Evolutionary conservation across 208 protist genomes (phyloP).

Genomic region (Leptomonas pyrrhocoris): DNA sequence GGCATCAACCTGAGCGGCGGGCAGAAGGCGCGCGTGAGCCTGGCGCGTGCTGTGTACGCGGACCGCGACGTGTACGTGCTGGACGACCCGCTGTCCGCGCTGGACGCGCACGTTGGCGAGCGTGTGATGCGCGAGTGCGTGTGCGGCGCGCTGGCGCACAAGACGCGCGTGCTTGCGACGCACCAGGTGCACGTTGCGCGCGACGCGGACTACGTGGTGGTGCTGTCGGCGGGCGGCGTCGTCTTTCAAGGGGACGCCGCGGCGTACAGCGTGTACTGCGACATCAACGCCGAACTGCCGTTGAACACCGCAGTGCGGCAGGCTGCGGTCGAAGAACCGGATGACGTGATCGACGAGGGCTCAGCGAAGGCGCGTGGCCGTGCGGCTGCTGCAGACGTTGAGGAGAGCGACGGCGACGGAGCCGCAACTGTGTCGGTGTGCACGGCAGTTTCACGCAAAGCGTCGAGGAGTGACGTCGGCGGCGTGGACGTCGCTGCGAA

Average conservation of each 20-base stretch:
- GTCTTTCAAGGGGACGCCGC: slow-evolving; percentile 35
- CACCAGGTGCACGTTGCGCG: slow-evolving; percentile 89
- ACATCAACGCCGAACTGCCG: not conserved
- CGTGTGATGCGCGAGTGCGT: slow-evolving; percentile 55
- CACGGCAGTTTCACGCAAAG: not conserved
- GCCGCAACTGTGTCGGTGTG: slow-evolving; percentile 1
- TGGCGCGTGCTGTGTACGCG: no score
- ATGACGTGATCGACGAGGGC: not conserved
- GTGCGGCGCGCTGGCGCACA: slow-evolving; percentile 57
- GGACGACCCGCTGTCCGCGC: no score
- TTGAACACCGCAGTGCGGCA: not conserved
- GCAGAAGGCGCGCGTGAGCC: no score
- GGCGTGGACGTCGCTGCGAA: not conserved
- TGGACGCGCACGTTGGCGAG: slow-evolving; percentile 86
- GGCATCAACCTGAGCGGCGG: no score
- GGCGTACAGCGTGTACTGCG: slow-evolving; percentile 38
- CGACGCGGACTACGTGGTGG: slow-evolving; percentile 79
- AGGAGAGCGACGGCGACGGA: not conserved
- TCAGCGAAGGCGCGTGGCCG: not conserved
- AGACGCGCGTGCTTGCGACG: slow-evolving; percentile 91
- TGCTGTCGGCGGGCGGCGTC: slow-evolving; percentile 62
- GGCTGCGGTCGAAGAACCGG: not conserved
- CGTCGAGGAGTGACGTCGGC: no score
- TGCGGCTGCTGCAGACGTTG: not conserved
- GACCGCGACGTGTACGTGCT: no score